These are phyloP conservation scores for Alternaria brassicicola DNA, from an alignment of 2,329 filamentous ascomycete species.

Conservation along the genomic window DNA sequence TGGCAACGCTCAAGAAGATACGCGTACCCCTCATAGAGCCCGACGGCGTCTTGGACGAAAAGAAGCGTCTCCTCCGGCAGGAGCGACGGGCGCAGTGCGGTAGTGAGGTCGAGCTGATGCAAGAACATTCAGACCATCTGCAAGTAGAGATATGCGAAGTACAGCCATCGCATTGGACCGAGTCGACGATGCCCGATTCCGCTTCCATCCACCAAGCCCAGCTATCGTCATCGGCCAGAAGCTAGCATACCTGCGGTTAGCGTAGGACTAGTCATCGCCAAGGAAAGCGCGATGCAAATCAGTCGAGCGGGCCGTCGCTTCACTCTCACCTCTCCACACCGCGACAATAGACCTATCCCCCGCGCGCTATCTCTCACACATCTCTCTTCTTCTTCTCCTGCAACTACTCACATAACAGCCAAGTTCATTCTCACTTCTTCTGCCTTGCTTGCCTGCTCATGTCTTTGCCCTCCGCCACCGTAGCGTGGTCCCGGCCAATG, in stretches of 20 bases:
- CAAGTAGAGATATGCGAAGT: constrained; percentile 19
- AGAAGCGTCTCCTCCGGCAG: constrained; percentile 92
- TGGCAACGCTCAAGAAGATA: constrained; percentile 6
- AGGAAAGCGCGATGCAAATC: constrained; percentile 15
- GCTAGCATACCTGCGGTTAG: constrained; percentile 16
- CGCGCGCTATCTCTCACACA: constrained; percentile 1
- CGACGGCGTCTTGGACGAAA: constrained; percentile 97
- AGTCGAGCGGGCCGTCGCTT: constrained; percentile 25
- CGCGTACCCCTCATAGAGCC: constrained; percentile 92
- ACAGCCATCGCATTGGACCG: constrained; percentile 17
- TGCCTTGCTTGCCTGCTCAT: constrained; percentile 23
- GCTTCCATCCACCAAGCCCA: constrained; percentile 18
- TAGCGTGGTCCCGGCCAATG: constrained; percentile 37
- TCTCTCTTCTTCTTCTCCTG: constrained; percentile 2
- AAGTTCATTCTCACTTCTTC: constrained; percentile 1
- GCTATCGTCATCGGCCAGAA: constrained; percentile 25
- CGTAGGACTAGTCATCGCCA: constrained; percentile 9
- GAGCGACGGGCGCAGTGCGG: constrained; percentile 89
- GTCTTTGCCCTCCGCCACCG: constrained; percentile 37
- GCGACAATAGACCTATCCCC: constrained; percentile 6
- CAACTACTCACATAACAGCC: constrained; percentile 25
- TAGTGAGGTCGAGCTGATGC: constrained; percentile 93
- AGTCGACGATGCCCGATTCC: constrained; percentile 8
- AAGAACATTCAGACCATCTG: constrained; percentile 82
- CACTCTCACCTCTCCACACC: constrained; percentile 18